phyloP scores from a whole-genome alignment of 2,329 filamentous ascomycete genomes.

The Nemania sp. region DNA sequence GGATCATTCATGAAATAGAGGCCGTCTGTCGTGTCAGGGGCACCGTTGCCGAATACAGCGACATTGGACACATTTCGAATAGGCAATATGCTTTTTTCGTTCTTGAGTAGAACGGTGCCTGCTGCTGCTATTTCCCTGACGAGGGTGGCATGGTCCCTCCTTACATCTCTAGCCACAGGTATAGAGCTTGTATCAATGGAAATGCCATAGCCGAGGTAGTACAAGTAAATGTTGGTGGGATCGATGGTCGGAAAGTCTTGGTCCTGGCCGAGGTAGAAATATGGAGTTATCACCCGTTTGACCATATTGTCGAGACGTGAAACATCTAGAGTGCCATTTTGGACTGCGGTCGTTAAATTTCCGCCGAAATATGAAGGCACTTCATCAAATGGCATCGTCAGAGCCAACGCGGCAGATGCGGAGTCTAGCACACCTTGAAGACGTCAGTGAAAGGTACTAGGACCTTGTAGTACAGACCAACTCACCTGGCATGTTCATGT shows the following conservation, averaged over 20 bases:
- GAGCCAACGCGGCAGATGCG: no score
- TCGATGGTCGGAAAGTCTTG: background rate
- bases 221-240: no score
- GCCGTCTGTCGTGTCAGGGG: background rate
- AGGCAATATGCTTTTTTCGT: background rate
- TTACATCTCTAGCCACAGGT: background rate
- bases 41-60: background rate
- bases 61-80: background rate
- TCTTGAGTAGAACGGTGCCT: background rate
- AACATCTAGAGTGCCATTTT: background rate
- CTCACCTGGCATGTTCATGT: slow-evolving; percentile 57
- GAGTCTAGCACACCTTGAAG: no score
- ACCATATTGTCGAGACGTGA: background rate
- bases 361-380: slow-evolving; percentile 38
- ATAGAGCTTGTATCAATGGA: no score
- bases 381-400: no score
- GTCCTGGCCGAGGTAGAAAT: background rate
- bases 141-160: background rate
- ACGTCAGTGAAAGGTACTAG: no score
- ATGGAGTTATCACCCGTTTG: background rate
- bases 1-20: background rate
- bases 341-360: slow-evolving; percentile 9
- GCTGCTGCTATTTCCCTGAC: background rate
- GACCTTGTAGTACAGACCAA: background rate
- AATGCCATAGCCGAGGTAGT: no score